Evolutionary conservation across 345 rosid species (phyloP), one percentile per base, ranked within the genome.

Genomic region (Salix caprea): DNA sequence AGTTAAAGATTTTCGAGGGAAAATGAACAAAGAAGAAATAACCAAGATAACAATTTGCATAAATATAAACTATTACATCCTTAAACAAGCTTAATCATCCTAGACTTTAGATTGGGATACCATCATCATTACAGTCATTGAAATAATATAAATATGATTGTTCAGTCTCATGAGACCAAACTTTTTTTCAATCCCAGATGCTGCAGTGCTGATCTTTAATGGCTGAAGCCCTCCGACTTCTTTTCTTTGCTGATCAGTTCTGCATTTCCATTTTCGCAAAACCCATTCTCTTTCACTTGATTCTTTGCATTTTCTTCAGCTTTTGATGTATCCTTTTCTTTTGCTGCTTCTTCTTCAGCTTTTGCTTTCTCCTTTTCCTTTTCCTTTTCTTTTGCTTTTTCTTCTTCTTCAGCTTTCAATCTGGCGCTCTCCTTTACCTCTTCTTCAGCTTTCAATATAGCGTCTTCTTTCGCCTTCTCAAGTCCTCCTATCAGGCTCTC

Each of bases 401-500:
- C 21, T 7, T 64, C 15, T 14, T 68, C 70, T 26, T 50, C 14
- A 4, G 37, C 37, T 0, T 34, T 34, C 37, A 34, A 34, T 34
- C 37, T 34, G 37, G 37, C 37, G 37, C 37, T 34, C 7, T 34
- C 37, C 18, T 26, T 52, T 5, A 39, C 66, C 52, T 77, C 76
- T 50, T 71, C 46, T 74, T 70, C 70, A 9, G 52, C 75, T 46
- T 77, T 70, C 65, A 60, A 1, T 28, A 26, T 62, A 4, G 62
- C 65, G 16, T 56, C 44, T 16, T 32, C 80, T 44, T 77, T 77
- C 5, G 52, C 75, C 23, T 52, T 30, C 54, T 70, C 80, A 0
- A 77, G 75, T n/a, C 46, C 74, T 37, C 50, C 30, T 28, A 77
- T 44, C 46, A 77, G 61, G n/a, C 65, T 30, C 56, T 70, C 75